Conservation (phyloP, 129 eudicot genomes). For the Artemisia argyi region DNA sequence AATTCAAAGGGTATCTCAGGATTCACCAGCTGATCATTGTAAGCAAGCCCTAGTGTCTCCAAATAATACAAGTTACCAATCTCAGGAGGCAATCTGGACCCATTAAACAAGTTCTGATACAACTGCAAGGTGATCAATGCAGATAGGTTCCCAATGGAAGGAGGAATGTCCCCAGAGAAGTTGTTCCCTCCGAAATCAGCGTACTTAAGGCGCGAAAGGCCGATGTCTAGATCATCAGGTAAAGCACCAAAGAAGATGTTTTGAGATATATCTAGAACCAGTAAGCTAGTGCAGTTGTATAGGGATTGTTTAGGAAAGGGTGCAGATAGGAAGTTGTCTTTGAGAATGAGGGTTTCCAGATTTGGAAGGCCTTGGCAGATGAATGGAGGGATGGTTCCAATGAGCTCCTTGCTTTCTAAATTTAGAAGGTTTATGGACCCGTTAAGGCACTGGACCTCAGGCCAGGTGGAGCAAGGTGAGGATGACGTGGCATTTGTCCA, state of each 20-base stretch:
- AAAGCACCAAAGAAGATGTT: constrained; percentile 56
- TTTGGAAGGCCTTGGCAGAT: constrained; percentile 47
- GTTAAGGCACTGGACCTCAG: constrained; percentile 53
- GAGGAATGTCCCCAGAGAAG: constrained; percentile 81
- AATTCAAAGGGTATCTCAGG: constrained; percentile 57
- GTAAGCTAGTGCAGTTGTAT: constrained; percentile 50
- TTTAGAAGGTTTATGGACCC: constrained; percentile 38
- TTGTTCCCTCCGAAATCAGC: constrained; percentile 60
- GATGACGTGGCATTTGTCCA: constrained; percentile 60
- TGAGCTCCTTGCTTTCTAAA: constrained; percentile 24
- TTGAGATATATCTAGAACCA: constrained; percentile 45
- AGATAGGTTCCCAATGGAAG: constrained; percentile 50
- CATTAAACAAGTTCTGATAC: constrained; percentile 59
- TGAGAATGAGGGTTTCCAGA: constrained; percentile 38
- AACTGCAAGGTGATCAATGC: constrained; percentile 38
- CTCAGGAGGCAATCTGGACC: constrained; percentile 48
- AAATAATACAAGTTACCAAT: constrained; percentile 63
- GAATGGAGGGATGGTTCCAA: constrained; percentile 40
- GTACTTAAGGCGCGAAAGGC: constrained; percentile 29
- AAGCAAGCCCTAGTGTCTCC: constrained; percentile 43
- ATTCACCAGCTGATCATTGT: constrained; percentile 42
- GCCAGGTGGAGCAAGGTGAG: constrained; percentile 66
- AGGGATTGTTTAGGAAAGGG: constrained; percentile 49
- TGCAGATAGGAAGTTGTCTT: constrained; percentile 46
- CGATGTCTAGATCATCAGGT: constrained; percentile 52